Evolutionary conservation across 2,329 filamentous ascomycete species (phyloP), one percentile per base, ranked within the genome.

Genomic region (Calonectria leucothoes): DNA sequence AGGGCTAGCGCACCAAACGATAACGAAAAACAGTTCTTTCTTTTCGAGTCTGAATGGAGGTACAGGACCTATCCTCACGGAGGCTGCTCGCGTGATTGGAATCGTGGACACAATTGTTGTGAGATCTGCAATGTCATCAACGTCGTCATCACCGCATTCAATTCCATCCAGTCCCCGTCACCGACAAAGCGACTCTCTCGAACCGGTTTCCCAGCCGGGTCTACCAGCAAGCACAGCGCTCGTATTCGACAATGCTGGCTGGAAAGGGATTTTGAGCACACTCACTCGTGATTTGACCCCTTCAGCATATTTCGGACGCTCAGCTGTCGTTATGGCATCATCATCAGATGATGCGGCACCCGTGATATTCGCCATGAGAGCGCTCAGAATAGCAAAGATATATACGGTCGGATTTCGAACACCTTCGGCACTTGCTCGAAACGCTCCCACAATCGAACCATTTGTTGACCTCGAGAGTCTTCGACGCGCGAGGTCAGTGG

Each of bases 331-430:
- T 17, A 86, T 97, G 14, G 94, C 94, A 11, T 93, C 91, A 23
- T 91, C 90, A 0, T 90, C 94, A 51, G 92, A 94, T 70, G 94
- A 96, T 77, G 95, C 95, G 6, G 93, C 94, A 2, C 93, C 94
- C 0, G 91, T 93, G 1, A 93, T 97, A 74, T 97, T 94, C 79
- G 95, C 95, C 0, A 87, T 97, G 72, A 92, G 92, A 77, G 94
- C 93, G 48, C 89, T 97, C 33, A 92, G 91, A 67, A 92, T 96
- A 66, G 92, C 93, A 42, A 93, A 94, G 70, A 93, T 97, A 48
- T 96, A 96, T 83, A 96, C 94, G 0, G 94, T 96, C 55, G 95
- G 95, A 1, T 97, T 97, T 86, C 92, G 91, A 80, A 92, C 91
- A 74, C 84, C 91, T 75, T 81, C 89, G 79, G 78, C 90, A 0